A percentile compares a stretch with the other conserved stretches of the same genome.
Evolutionary conservation across 176 grass and related monocot genomes (phyloP).

Genomic region (Triticum urartu): DNA sequence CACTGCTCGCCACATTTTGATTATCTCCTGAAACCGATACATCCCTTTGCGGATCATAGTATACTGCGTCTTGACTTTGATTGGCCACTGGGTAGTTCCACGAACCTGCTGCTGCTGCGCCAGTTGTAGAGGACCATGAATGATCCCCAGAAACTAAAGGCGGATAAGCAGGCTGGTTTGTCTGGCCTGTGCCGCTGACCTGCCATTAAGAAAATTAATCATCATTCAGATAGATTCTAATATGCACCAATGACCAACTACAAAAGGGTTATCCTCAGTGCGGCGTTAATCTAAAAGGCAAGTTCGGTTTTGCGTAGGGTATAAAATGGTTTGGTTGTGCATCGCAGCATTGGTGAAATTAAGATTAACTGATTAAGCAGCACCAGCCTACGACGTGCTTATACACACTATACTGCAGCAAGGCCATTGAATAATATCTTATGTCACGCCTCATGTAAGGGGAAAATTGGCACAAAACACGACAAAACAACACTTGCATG

Average conservation of each 20-base stretch:
- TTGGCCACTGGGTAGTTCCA: conserved; percentile 57
- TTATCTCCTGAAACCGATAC: conserved; percentile 47
- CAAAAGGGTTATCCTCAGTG: neutral
- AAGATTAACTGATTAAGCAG: no score
- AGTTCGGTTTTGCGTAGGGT: neutral
- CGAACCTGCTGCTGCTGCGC: conserved; percentile 30
- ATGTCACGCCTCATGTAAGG: neutral
- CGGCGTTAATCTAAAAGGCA: neutral
- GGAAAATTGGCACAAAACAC: neutral
- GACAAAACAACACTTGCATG: neutral
- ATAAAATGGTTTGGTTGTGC: neutral
- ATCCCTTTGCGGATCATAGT: conserved; percentile 79
- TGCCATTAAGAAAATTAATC: conserved; percentile 31
- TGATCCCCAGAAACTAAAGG: conserved; percentile 52
- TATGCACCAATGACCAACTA: neutral
- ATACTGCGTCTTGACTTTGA: conserved; percentile 45
- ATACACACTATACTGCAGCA: neutral
- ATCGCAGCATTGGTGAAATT: neutral
- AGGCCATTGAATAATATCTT: neutral
- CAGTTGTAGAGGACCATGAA: conserved; percentile 52
- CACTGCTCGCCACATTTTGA: conserved; percentile 49
- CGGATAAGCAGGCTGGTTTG: conserved; percentile 57
- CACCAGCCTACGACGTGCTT: neutral
- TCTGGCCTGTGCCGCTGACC: conserved; percentile 46
- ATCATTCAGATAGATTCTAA: neutral